Conservation (phyloP, 2,329 filamentous ascomycete species). For the Beauveria varroae region DNA sequence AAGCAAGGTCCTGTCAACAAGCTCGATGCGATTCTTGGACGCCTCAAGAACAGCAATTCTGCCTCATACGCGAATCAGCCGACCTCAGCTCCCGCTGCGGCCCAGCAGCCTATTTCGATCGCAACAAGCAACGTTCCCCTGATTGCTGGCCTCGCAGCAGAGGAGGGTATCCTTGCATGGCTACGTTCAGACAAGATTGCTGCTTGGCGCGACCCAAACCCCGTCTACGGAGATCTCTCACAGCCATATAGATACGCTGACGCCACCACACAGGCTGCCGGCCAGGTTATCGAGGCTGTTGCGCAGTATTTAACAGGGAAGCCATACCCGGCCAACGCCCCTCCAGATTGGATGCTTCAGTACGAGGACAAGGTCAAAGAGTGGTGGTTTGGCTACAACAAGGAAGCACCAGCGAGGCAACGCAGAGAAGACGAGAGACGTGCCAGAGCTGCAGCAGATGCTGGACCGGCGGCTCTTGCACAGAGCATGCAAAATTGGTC, state of each 20-base stretch:
- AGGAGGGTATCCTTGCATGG: slow-evolving; percentile 34
- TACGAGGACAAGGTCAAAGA: slow-evolving; percentile 39
- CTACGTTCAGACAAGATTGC: slow-evolving; percentile 37
- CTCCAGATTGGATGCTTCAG: slow-evolving; percentile 44
- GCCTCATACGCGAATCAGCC: neutral
- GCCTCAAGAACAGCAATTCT: slow-evolving; percentile 20
- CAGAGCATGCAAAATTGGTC: slow-evolving; percentile 35
- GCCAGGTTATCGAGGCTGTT: slow-evolving; percentile 34
- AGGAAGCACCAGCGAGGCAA: slow-evolving; percentile 29
- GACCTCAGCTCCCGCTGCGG: neutral
- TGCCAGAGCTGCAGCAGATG: slow-evolving; percentile 26
- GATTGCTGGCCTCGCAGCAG: slow-evolving; percentile 25
- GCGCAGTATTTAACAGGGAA: slow-evolving; percentile 35
- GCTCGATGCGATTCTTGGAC: slow-evolving; percentile 33
- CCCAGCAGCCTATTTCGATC: neutral
- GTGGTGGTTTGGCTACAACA: slow-evolving; percentile 45
- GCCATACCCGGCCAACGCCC: slow-evolving; percentile 41
- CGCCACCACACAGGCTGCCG: slow-evolving; percentile 33
- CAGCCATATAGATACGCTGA: slow-evolving; percentile 35
- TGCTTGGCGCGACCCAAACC: slow-evolving; percentile 35
- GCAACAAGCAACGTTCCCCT: slow-evolving; percentile 21
- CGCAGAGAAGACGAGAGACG: slow-evolving; percentile 31
- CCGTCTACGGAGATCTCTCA: slow-evolving; percentile 26
- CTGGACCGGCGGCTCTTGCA: slow-evolving; percentile 21
- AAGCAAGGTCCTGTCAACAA: slow-evolving; percentile 28